Base-by-base conservation (phyloP, 345 rosid genomes). In the Diplotaxis tenuifolia region DNA sequence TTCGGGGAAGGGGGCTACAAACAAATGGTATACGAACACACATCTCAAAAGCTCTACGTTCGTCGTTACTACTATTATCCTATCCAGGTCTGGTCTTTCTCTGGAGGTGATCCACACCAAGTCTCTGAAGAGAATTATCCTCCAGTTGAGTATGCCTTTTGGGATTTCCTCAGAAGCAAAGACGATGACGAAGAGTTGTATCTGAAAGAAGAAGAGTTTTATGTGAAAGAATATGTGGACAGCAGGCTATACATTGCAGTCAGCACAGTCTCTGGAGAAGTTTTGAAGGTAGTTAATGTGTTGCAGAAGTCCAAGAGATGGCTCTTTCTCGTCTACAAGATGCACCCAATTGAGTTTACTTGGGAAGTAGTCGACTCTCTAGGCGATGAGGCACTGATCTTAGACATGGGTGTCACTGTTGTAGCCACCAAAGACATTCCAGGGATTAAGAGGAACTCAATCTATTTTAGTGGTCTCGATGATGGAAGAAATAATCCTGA, bases 341-440 rank as follows among this genome's bases (percentile, higher is more conserved):
- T 49, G 45, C 36, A 66, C 59, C 28, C 11, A 11, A 12, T 50
- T 14, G 34, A 29, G 0, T 45, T 4, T 49, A 4, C 14, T 49
- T 66, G 70, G 70, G 19, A 66, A 66, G 28, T 50, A 11, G 38
- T 66, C 11, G 61, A 67, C 36, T 67, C 62, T 34, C 11, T 53
- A 15, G 71, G 62, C 1, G 62, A 54, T 32, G 50, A 67, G 16
- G 71, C 62, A 0, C 9, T 67, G 71, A 67, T 67, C n/a, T 34
- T 54, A 9, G 71, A 54, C 50, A 67, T 67, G 62, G 71, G 62
- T n/a, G 34, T 54, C 60, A 68, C 54, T 5, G 53, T 68, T 9
- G 3, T 68, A 0, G 72, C 54, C 16, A 55, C 54, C 16, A 55
- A 68, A 68, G 72, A 34, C 25, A 10, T 68, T 5, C 53, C 63